Evolutionary conservation across 495 filamentous ascomycete genomes (phyloP).

Genomic region (Xylaria venustula): DNA sequence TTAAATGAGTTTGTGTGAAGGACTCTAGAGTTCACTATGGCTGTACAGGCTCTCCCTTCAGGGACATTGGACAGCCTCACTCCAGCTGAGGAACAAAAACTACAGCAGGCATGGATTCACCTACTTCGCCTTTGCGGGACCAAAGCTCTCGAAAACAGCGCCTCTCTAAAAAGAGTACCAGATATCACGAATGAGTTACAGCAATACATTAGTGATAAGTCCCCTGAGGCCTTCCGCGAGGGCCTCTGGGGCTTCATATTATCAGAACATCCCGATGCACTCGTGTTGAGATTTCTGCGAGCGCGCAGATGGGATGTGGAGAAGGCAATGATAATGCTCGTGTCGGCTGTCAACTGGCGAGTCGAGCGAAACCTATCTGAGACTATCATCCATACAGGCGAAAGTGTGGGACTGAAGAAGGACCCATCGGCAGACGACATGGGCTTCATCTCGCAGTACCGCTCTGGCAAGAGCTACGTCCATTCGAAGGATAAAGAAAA

Average conservation of each 20-base stretch:
- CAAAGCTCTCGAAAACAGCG: not conserved
- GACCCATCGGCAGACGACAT: conserved; percentile 5
- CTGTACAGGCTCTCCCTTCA: not conserved
- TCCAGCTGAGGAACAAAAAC: conserved; percentile 14
- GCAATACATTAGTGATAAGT: not conserved
- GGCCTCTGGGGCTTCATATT: conserved; percentile 11
- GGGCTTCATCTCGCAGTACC: conserved; percentile 13
- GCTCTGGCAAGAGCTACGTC: conserved; percentile 13
- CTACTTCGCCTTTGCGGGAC: conserved; percentile 22
- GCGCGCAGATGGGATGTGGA: conserved; percentile 9
- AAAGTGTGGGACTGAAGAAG: not conserved
- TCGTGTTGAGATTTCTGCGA: conserved; percentile 10
- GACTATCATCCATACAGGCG: conserved; percentile 1
- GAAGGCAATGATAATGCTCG: conserved; percentile 6
- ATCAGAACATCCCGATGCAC: conserved; percentile 3
- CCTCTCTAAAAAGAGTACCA: not conserved
- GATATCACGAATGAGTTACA: not conserved
- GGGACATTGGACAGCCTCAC: conserved; percentile 18
- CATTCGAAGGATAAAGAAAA: not conserved
- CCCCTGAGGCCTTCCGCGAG: not conserved
- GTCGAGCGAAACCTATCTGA: not conserved
- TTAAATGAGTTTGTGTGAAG: not conserved
- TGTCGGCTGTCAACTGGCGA: conserved; percentile 12
- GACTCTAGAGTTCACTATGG: not conserved
- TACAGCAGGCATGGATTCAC: conserved; percentile 24